Base-by-base conservation (phyloP, 1,139 yeast species). In the Candida pseudoviswanathii region DNA sequence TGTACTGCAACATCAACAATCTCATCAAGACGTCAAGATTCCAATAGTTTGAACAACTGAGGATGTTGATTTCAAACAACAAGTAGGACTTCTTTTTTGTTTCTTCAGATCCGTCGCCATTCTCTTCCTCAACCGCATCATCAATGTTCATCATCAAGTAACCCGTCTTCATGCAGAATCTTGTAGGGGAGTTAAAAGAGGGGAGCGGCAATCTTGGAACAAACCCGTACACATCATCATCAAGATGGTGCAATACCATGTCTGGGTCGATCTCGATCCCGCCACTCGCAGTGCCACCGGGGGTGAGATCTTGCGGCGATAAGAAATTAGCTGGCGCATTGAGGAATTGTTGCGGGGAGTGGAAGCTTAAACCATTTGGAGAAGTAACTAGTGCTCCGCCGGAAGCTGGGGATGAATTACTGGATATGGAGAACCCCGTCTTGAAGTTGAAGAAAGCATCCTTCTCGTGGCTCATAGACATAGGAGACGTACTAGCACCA, bases 81-180 rank as follows among this genome's bases (percentile, higher is more conserved):
- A 71, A 63, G 58, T 66, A 66, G 40, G 55, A 51, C 5, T 46
- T 49, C 54, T 60, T 48, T 29, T 10, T 37, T 22, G 11, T 7
- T 2, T 30, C 38, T 5, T 40, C 47, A 5, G 10, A 6, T 1
- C 5, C 9, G 16, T 29, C 52, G 9, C 27, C 43, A n/a, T 32
- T 38, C 10, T 27, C 47, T 8, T 27, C 38, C 16, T 40, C 39
- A 2, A 10, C 29, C n/a, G 31, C 11, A 16, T 47, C 44, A 2
- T 46, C 41, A 27, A 56, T 41, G 26, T 61, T 63, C 54, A 81
- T 85, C 24, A 87, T 59, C 41, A 89, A 68, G 51, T 84, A 86
- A 0, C 96, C 96, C 1, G 88, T 81, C 55, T 82, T 82, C 65
- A 86, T 80, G 1, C 91, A 87, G 46, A 85, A 70, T 46, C 91